Conservation (phyloP, 169 alveolate genomes). For the Neospora caninum region DNA sequence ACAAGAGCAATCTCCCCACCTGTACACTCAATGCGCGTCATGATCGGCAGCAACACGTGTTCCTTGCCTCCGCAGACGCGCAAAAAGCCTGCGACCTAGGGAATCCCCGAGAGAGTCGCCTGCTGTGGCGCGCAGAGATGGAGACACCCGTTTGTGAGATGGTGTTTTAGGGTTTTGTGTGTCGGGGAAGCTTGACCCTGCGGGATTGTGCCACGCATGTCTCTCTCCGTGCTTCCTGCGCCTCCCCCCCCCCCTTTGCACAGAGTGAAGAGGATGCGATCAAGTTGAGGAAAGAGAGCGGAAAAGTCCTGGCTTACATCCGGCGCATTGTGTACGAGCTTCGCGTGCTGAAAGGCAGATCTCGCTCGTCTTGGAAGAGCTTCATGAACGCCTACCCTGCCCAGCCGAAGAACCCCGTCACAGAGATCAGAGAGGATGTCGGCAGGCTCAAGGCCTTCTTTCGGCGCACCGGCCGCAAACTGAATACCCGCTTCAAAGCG, state of each 20-base stretch:
- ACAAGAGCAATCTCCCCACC: neutral
- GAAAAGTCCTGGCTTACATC: neutral
- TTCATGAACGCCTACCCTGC: neutral
- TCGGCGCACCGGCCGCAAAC: neutral
- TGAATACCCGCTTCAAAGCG: neutral
- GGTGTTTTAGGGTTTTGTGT: too few species aligned
- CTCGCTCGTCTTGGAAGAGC: neutral
- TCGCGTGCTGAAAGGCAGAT: neutral
- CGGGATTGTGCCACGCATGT: too few species aligned
- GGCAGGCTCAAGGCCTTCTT: neutral
- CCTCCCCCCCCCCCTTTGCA: too few species aligned
- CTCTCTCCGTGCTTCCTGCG: too few species aligned
- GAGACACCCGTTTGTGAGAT: too few species aligned
- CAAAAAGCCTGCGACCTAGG: too few species aligned
- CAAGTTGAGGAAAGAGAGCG: neutral
- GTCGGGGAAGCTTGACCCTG: too few species aligned
- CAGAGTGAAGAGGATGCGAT: neutral
- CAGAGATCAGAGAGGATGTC: neutral
- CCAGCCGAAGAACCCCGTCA: neutral
- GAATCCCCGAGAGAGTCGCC: too few species aligned
- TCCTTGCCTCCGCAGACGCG: too few species aligned
- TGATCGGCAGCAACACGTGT: too few species aligned
- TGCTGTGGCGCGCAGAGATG: too few species aligned
- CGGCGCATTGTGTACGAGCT: constrained; percentile 5
- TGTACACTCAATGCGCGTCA: too few species aligned